A percentile compares a stretch with the other conserved stretches of the same genome.
These are phyloP conservation scores for Alternaria postmessia DNA, from an alignment of 2,329 filamentous ascomycete genomes.

Conservation along the genomic window DNA sequence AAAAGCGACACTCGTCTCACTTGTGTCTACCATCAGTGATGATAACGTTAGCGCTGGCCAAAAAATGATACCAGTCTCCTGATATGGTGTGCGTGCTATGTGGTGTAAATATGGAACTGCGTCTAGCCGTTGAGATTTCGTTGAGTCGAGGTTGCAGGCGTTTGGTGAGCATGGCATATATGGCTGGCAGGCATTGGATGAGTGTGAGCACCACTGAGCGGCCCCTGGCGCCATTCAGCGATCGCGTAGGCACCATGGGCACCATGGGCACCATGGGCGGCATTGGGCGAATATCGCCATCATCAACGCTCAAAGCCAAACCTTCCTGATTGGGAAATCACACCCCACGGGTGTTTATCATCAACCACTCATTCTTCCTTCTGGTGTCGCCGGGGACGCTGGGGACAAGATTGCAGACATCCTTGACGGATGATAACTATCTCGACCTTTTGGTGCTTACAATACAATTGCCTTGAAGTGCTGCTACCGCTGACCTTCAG, in stretches of 20 bases:
- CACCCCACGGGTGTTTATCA: neutral
- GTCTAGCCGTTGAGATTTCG: neutral
- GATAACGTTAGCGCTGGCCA: neutral
- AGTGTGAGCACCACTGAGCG: neutral
- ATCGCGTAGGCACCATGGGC: neutral
- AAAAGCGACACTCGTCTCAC: neutral
- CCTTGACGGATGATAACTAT: neutral
- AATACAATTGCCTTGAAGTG: neutral
- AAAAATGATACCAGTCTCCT: neutral
- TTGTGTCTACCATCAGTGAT: neutral
- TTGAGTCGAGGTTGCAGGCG: neutral
- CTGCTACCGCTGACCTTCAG: neutral
- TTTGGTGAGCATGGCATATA: neutral
- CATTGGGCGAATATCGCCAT: slow-evolving; percentile 1
- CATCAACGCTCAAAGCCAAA: slow-evolving; percentile 4
- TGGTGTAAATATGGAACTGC: neutral
- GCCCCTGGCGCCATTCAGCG: no score
- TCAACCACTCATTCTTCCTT: neutral
- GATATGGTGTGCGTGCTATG: neutral
- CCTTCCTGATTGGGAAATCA: slow-evolving; percentile 8
- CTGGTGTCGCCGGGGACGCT: neutral
- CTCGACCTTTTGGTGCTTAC: neutral
- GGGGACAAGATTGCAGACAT: neutral
- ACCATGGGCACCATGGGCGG: neutral
- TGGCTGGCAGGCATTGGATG: neutral